Evolutionary conservation across 768 basidiomycete genomes (phyloP).

Genomic region (Boletus rubescentipes): DNA sequence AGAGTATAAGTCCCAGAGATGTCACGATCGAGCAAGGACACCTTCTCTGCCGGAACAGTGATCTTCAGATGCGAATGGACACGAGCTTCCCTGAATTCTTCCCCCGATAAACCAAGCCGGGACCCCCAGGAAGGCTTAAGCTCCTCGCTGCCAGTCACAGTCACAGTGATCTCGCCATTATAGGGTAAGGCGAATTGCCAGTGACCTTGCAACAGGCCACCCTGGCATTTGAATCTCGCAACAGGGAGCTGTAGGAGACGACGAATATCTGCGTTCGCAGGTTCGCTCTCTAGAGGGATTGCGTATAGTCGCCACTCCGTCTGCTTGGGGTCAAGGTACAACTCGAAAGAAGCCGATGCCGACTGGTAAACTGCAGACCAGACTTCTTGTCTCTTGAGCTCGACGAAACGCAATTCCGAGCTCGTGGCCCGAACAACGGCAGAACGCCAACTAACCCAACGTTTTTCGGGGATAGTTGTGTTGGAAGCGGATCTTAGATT

Average conservation of each 20-base stretch:
- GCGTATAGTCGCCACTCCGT: conserved; percentile 89
- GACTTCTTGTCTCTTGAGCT: conserved; percentile 82
- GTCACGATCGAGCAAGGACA: conserved; percentile 64
- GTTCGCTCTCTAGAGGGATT: conserved; percentile 60
- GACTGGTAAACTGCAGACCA: conserved; percentile 85
- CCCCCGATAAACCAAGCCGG: conserved; percentile 67
- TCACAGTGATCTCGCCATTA: conserved; percentile 52
- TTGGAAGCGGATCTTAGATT: conserved; percentile 41
- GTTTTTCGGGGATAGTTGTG: conserved; percentile 46
- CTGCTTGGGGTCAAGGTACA: conserved; percentile 71
- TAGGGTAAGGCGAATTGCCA: conserved; percentile 84
- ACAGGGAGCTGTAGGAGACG: conserved; percentile 69
- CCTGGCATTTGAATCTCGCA: conserved; percentile 64
- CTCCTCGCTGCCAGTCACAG: conserved; percentile 57
- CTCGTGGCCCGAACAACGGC: conserved; percentile 60
- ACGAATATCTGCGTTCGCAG: conserved; percentile 80
- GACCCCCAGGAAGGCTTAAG: conserved; percentile 84
- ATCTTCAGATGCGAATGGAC: conserved; percentile 70
- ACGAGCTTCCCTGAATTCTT: conserved; percentile 62
- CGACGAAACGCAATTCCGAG: conserved; percentile 78
- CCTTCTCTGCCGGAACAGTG: conserved; percentile 48
- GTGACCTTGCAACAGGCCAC: conserved; percentile 58
- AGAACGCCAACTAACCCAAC: conserved; percentile 68
- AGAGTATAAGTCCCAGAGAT: conserved; percentile 79
- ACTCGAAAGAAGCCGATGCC: conserved; percentile 65